Evolutionary conservation across 495 filamentous ascomycete species (phyloP).

Genomic region (Penicillium manginii): DNA sequence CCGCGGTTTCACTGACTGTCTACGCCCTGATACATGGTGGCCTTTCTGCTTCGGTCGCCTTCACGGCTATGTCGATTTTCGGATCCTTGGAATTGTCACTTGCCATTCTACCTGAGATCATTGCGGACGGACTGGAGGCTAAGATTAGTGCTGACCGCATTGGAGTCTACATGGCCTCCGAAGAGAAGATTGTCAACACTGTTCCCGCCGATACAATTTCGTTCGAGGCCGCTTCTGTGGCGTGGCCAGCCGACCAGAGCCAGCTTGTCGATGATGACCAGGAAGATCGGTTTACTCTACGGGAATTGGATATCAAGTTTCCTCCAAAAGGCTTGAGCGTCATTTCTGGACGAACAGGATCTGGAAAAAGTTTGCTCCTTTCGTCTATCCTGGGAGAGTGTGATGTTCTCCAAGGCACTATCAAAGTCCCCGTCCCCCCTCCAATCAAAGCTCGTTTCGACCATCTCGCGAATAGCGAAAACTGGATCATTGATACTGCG

Average conservation of each 20-base stretch:
- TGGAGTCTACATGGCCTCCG: conserved; percentile 67
- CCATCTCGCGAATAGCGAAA: conserved; percentile 23
- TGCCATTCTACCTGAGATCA: conserved; percentile 72
- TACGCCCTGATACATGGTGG: conserved; percentile 66
- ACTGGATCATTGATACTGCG: conserved; percentile 56
- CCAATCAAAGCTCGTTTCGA: conserved; percentile 31
- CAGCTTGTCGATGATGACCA: conserved; percentile 51
- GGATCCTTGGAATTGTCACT: conserved; percentile 70
- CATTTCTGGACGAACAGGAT: conserved; percentile 58
- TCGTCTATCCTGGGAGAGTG: conserved; percentile 65
- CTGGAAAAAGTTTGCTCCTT: conserved; percentile 67
- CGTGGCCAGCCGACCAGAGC: conserved; percentile 65
- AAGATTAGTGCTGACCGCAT: conserved; percentile 77
- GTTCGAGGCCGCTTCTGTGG: conserved; percentile 70
- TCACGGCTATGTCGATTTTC: conserved; percentile 79
- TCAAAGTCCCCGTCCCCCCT: conserved; percentile 47
- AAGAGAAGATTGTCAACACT: conserved; percentile 65
- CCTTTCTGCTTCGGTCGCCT: conserved; percentile 75
- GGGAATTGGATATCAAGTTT: conserved; percentile 65
- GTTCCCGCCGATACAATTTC: conserved; percentile 59
- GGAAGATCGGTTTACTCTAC: conserved; percentile 57
- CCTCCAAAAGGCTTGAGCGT: conserved; percentile 72
- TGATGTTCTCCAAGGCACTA: conserved; percentile 49
- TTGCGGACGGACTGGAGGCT: conserved; percentile 68
- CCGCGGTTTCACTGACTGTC: conserved; percentile 68